Conservation (phyloP, 73 alveolate species). For the Paramecium caudatum region DNA sequence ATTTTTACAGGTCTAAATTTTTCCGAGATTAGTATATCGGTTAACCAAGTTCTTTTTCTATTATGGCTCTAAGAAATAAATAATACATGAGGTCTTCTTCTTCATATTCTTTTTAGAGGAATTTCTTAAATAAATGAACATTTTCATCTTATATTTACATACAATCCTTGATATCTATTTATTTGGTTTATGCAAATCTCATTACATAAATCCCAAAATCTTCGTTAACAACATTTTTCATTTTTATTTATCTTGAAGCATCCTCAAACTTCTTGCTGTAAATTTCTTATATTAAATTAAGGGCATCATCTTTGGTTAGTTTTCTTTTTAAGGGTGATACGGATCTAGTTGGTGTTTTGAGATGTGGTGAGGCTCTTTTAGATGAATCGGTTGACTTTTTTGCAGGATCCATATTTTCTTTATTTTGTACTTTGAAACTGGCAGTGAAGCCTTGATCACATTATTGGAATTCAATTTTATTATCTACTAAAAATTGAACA, state of each 20-base stretch:
- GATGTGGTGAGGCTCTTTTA: background rate
- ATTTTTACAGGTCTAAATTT: conserved; percentile 10
- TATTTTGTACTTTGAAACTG: conserved; percentile 28
- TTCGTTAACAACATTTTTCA: conserved; percentile 5
- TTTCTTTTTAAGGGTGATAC: conserved; percentile 42
- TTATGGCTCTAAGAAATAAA: conserved; percentile 46
- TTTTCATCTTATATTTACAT: conserved; percentile 13
- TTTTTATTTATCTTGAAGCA: background rate
- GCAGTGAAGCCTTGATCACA: conserved; percentile 18
- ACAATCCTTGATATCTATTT: conserved; percentile 54
- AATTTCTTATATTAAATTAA: conserved; percentile 30
- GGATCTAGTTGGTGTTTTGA: conserved; percentile 28
- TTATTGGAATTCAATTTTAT: conserved; percentile 25
- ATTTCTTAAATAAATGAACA: conserved; percentile 39
- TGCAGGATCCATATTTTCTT: conserved; percentile 52
- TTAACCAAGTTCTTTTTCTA: conserved; percentile 58
- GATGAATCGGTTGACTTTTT: background rate
- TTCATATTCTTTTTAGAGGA: conserved; percentile 27
- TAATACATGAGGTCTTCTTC: conserved; percentile 65
- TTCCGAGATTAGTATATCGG: background rate
- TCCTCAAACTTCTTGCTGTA: conserved; percentile 51
- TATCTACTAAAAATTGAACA: conserved; percentile 40
- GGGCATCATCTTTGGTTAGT: background rate
- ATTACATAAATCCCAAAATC: conserved; percentile 6
- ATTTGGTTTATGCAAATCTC: conserved; percentile 18